Base-by-base conservation (phyloP, 164 flowering plant species). In the Litsea cubeba region DNA sequence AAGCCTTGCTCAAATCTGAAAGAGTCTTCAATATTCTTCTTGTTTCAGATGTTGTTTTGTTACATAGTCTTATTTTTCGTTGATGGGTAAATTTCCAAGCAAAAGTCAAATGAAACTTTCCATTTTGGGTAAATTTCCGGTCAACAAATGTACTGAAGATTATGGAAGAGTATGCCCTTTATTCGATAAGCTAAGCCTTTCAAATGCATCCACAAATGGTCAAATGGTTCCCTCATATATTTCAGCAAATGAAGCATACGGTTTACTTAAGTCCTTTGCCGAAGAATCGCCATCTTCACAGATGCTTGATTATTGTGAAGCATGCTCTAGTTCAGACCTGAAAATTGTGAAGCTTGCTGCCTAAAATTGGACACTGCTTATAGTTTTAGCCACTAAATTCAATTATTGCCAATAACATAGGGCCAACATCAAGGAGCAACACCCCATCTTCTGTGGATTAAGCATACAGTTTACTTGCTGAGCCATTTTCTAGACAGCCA, bases 111-210 rank as follows among this genome's bases (percentile, higher is more conserved):
- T 20, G 81, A 35, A 64, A 50, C 30, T 71, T 79, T 85, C 93
- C 93, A 93, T 25, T 11, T 75, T 75, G 11, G 87, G 81, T 24
- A 93, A 73, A 35, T 77, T 86, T 62, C 73, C 80, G 14, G 50
- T 30, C 40, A 57, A 50, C 1, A 25, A 25, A 25, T 25, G 25
- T 25, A 25, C 25, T 22, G 81, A 71, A 18, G 83, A 87, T 65
- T 87, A 87, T 63, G 84, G 67, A 22, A 50, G 69, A 74, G 69
- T 40, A 75, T 22, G 26, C 3, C 62, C 75, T 70, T 62, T 70
- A 64, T 68, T 75, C 24, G 18, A 79, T 62, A n/a, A 88, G 18
- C 80, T 62, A n/a, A 88, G 78, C 23, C 78, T 83, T 71, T 77
- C 72, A 75, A 91, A 74, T 49, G 85, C 84, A 70, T 68, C 76